These are phyloP conservation scores for Clonostachys solani DNA, from an alignment of 2,329 filamentous ascomycete genomes.

Conservation along the genomic window DNA sequence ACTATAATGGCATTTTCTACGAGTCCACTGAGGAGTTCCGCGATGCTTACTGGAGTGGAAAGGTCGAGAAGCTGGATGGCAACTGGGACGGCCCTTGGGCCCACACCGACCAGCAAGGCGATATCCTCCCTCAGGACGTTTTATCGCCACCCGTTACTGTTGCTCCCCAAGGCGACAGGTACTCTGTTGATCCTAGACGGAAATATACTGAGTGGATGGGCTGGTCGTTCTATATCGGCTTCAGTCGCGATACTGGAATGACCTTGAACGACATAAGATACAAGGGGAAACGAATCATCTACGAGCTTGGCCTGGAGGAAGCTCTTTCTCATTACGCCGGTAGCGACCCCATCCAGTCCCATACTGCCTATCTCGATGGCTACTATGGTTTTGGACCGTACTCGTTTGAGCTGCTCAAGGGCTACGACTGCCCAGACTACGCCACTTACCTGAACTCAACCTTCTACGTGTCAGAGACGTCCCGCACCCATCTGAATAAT, in stretches of 20 bases:
- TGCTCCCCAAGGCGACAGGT: slow-evolving; percentile 3
- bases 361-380: slow-evolving; percentile 37
- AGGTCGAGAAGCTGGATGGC: slow-evolving; percentile 13
- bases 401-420: slow-evolving; percentile 34
- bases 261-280: slow-evolving; percentile 44
- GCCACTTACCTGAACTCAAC: slow-evolving; percentile 40
- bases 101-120: slow-evolving; percentile 31
- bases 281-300: slow-evolving; percentile 50
- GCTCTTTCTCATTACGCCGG: slow-evolving; percentile 45
- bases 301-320: slow-evolving; percentile 50
- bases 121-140: slow-evolving; percentile 7
- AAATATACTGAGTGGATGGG: slow-evolving; percentile 17
- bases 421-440: slow-evolving; percentile 45
- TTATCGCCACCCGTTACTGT: slow-evolving; percentile 5
- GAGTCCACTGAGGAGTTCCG: slow-evolving; percentile 41
- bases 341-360: slow-evolving; percentile 36
- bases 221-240: slow-evolving; percentile 46
- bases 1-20: slow-evolving; percentile 51
- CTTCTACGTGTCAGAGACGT: slow-evolving; percentile 34
- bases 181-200: slow-evolving; percentile 6
- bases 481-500: slow-evolving; percentile 36
- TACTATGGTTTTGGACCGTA: slow-evolving; percentile 41
- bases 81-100: slow-evolving; percentile 44
- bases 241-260: slow-evolving; percentile 41
- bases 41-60: slow-evolving; percentile 38